phyloP scores from a whole-genome alignment of 2,329 filamentous ascomycete genomes.

The Fusarium phyllophilum region DNA sequence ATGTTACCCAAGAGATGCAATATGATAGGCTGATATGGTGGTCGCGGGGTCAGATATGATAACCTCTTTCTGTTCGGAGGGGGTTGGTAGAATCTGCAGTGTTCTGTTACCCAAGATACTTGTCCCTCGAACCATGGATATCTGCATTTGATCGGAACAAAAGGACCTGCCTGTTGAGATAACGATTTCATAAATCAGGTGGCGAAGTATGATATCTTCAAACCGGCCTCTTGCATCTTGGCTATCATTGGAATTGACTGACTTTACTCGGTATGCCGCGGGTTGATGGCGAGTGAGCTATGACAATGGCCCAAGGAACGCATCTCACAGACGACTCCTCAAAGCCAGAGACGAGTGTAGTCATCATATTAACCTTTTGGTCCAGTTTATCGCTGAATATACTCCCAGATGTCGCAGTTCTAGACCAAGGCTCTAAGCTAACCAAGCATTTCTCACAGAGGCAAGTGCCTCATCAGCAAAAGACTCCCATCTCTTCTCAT shows the following conservation, averaged over 20 bases:
- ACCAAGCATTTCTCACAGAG: conserved; percentile 33
- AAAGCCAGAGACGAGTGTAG: background rate
- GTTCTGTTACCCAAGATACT: background rate
- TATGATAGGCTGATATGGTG: background rate
- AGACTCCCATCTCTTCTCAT: conserved; percentile 26
- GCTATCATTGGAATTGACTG: background rate
- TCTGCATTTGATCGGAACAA: background rate
- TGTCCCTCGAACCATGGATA: background rate
- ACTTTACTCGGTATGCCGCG: background rate
- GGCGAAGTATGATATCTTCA: background rate
- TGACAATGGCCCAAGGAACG: background rate
- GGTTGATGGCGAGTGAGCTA: background rate
- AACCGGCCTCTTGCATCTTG: background rate
- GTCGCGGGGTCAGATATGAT: background rate
- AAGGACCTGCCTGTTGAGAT: background rate
- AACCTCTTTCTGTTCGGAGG: background rate
- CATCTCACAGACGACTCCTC: background rate
- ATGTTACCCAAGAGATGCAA: background rate
- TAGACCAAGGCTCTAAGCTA: background rate
- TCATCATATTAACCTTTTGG: background rate
- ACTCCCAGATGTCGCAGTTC: too few relatives aligned
- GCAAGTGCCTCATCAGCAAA: conserved; percentile 22
- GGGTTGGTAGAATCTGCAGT: background rate
- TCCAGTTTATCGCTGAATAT: too few relatives aligned
- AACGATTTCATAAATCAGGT: background rate